Base-by-base conservation (phyloP, 2,329 filamentous ascomycete species). In the Ophiostoma piceae region DNA sequence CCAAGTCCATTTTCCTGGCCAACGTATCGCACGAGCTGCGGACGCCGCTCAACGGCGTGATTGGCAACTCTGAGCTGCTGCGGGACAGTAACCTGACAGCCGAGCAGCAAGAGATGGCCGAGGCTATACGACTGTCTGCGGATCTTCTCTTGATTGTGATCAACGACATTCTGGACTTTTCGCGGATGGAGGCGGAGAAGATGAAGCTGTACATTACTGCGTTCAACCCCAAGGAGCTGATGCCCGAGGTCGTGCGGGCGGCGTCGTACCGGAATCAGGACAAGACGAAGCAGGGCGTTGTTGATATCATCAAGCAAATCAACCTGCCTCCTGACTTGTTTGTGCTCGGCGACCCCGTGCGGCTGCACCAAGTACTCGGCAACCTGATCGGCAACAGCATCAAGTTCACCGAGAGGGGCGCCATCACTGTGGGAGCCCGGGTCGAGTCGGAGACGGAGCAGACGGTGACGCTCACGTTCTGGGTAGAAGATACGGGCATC, bases 321-420 rank as follows among this genome's bases (percentile, higher is more conserved):
- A 89, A 87, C 68, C 77, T 90, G 54, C 87, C 94, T 16, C 87
- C 94, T n/a, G 47, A 73, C 1, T 89, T 97, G 81, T 82, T 90
- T 64, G 88, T 88, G 72, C 87, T 86, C 69, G 88, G 88, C 16
- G 88, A 90, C 72, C 87, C 88, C 0, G 88, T 89, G 71, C 84
- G 88, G 41, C 81, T 90, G 26, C 87, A 90, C 73, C 88, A 90
- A 77, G 87, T 90, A 0, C 80, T 90, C 3, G 91, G 92, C 74
- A 97, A 97, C 76, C 84, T 97, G 35, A 90, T 97, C 62, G 91
- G 91, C 73, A 97, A 97, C 81, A 94, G 91, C 76, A 90, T 97
- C 79, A 97, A 97, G 77, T 97, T 97, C 77, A 97, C 94, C 0
- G 91, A 94, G 70, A 86, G 90, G 71, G 94, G 94, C 0, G 91